A percentile compares a stretch with the other conserved stretches of the same genome.
Evolutionary conservation across 345 rosid genomes (phyloP).

Genomic region (Euphorbia pulcherrima): DNA sequence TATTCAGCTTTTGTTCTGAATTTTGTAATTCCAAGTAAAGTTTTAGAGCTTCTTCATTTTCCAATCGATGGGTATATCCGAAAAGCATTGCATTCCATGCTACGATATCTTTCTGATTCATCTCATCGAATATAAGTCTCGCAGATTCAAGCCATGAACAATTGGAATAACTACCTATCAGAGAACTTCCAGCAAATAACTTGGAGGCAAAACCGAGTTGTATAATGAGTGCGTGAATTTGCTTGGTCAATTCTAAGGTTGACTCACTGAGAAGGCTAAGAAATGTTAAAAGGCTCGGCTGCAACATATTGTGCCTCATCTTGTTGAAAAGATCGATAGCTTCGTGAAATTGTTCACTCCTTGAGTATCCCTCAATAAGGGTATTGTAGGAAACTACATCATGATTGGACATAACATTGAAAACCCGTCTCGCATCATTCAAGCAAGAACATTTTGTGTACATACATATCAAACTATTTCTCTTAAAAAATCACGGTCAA

Average conservation of each 20-base stretch:
- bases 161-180: conserved; percentile 65
- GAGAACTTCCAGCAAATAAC: conserved; percentile 51
- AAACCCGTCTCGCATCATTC: conserved; percentile 52
- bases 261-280: conserved; percentile 61
- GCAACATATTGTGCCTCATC: conserved; percentile 48
- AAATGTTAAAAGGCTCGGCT: conserved; percentile 63
- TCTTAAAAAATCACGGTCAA: conserved; percentile 51
- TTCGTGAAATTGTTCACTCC: conserved; percentile 46
- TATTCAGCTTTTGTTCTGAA: conserved; percentile 49
- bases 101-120: conserved; percentile 63
- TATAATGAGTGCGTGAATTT: conserved; percentile 62
- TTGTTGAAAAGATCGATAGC: conserved; percentile 48
- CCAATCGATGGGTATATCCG: conserved; percentile 57
- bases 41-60: conserved; percentile 60
- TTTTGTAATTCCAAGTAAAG: conserved; percentile 45
- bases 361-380: conserved; percentile 76
- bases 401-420: conserved; percentile 37
- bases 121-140: conserved; percentile 57
- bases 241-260: conserved; percentile 48
- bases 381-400: conserved; percentile 63
- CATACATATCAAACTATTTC: conserved; percentile 68
- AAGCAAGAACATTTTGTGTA: conserved; percentile 59
- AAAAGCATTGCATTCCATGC: conserved; percentile 76
- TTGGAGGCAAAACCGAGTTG: conserved; percentile 48
- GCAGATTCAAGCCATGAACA: conserved; percentile 48